Evolutionary conservation across 1,284 basidiomycete genomes (phyloP), one percentile per base, ranked within the genome.

Genomic region (Chalciporus piperatoides): DNA sequence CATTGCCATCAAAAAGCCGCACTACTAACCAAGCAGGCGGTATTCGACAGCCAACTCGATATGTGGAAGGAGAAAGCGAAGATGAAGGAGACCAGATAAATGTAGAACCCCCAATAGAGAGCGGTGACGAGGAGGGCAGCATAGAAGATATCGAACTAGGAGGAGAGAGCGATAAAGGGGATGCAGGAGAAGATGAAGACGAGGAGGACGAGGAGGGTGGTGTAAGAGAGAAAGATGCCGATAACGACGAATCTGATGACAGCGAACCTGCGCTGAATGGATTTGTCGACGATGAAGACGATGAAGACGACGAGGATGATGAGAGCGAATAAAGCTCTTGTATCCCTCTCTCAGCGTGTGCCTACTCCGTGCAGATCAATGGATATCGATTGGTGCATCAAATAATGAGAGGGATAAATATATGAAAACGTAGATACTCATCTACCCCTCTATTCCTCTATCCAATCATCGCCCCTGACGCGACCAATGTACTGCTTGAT

Each of bases 51-150:
- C 76, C 79, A 24, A 75, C 68, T 56, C 76, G 74, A 48, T 91
- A 90, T 63, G 79, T 90, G 12, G 86, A 90, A 69, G 82, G 86
- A 5, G 89, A 92, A 61, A 86, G 86, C 48, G 86, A 82, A 50
- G 81, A 82, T 46, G 82, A 81, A 37, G 79, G 79, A 43, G 78
- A 80, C 19, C 83, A 77, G 39, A 84, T 85, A 71, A 80, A 86
- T 49, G 78, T 85, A 54, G 82, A 85, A 53, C 78, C 90, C 56
- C 82, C 78, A 56, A 71, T 75, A 46, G 77, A 82, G 57, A 80
- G 73, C 44, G 82, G 70, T 7, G 83, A 82, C 46, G 83, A 86
- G 41, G 79, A 80, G 54, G 82, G 80, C 39, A 82, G 81, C 63
- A 67, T 90, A 57, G 84, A 86, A 59, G 86, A 86, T 57, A 72